A percentile compares a stretch with the other conserved stretches of the same genome.
Conservation (phyloP, 2,329 filamentous ascomycete genomes). For the Neopestalotiopsis sp. region DNA sequence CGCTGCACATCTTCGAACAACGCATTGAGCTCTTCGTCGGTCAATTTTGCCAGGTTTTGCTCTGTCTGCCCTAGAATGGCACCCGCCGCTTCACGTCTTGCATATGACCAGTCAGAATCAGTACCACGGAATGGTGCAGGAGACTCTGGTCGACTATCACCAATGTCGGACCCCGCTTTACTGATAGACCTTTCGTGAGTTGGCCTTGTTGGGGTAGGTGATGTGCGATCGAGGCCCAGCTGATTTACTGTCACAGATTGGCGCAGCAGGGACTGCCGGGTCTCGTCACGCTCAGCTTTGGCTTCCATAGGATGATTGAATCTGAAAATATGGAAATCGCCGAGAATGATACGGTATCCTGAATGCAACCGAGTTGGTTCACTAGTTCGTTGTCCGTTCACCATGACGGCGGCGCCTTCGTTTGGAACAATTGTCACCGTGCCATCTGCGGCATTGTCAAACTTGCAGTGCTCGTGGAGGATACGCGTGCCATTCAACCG, state of each 20-base stretch:
- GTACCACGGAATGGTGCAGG: constrained; percentile 75
- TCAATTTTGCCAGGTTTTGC: constrained; percentile 87
- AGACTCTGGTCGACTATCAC: constrained; percentile 80
- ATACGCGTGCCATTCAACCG: constrained; percentile 94
- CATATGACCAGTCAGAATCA: constrained; percentile 95
- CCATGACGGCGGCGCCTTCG: constrained; percentile 96
- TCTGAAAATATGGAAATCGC: constrained; percentile 97
- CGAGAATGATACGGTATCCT: constrained; percentile 92
- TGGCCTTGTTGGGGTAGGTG: constrained; percentile 65
- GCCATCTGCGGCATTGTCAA: constrained; percentile 87
- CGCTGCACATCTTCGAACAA: constrained; percentile 94
- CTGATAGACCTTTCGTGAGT: constrained; percentile 83
- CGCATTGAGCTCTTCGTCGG: constrained; percentile 91
- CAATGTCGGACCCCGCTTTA: constrained; percentile 77
- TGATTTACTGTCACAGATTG: constrained; percentile 76
- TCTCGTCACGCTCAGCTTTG: constrained; percentile 86
- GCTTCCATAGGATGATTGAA: constrained; percentile 99
- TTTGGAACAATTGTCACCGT: constrained; percentile 89
- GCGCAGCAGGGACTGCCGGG: constrained; percentile 82
- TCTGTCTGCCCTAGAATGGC: constrained; percentile 83
- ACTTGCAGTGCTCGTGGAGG: constrained; percentile 87
- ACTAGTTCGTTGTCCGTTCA: constrained; percentile 89
- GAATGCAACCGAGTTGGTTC: constrained; percentile 87
- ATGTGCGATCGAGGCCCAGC: constrained; percentile 60
- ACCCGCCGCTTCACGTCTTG: constrained; percentile 88